Evolutionary conservation across 148 eudicot species (phyloP).

Genomic region (Camellia lanceoleosa): DNA sequence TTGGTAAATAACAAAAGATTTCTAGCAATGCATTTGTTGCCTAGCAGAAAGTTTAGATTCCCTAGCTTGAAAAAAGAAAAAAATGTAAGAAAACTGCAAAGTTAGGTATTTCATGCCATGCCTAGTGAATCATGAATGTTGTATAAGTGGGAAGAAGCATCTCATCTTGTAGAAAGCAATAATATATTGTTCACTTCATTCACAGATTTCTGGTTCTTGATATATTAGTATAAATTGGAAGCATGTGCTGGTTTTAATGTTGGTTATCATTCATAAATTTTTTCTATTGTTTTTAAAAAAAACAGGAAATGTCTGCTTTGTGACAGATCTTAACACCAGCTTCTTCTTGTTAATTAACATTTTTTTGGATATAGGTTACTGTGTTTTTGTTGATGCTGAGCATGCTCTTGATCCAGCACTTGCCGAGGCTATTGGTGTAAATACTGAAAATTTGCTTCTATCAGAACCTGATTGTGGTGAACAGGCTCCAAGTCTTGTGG

Average conservation of each 20-base stretch:
- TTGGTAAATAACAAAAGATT: background rate
- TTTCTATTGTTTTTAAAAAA: background rate
- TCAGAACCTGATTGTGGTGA: conserved; percentile 99
- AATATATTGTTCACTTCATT: background rate
- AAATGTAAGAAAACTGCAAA: background rate
- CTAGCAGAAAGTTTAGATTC: background rate
- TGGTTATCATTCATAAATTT: conserved; percentile 1
- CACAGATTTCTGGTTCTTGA: background rate
- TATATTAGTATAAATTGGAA: background rate
- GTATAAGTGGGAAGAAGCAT: background rate
- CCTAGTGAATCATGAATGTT: background rate
- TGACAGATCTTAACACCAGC: background rate
- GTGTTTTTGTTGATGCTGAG: conserved; percentile 97
- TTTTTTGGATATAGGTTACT: conserved; percentile 51
- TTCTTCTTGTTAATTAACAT: conserved; percentile 1
- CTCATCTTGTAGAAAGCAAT: background rate
- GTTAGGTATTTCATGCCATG: background rate
- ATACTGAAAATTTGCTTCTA: conserved; percentile 79
- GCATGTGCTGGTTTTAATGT: background rate
- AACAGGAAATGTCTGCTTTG: background rate
- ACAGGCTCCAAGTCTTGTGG: conserved; percentile 97
- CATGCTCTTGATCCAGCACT: conserved; percentile 94
- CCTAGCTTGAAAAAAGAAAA: background rate
- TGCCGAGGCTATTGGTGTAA: conserved; percentile 87
- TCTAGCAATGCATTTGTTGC: background rate